Base-by-base conservation (phyloP, 352 stramenopile genomes). In the Pythium insidiosum region DNA sequence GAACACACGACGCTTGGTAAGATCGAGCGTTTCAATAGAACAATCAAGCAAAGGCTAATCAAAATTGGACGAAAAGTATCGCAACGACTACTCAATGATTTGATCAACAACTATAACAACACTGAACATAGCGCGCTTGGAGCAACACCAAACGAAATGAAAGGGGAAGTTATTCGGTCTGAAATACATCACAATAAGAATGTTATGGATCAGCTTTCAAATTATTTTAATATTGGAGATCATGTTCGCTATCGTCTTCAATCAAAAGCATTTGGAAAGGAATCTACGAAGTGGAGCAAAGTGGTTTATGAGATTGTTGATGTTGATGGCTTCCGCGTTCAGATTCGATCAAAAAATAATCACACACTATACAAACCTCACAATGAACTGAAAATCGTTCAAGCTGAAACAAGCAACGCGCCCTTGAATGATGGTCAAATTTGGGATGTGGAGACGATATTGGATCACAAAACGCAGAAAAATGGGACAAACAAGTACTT, bases 11-110 rank as follows among this genome's bases (percentile, higher is more conserved):
- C 57, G 2, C 60, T 73, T 49, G 66, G 62, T 21, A 73, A 73
- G 40, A 71, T 73, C 22, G 62, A 67, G 43, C 24, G 59, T 38
- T 74, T 74, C 47, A 75, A 66, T 53, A 20, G 57, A 47, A 71
- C 57, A 0, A 0, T 75, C 0, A 75, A 71, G 28, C 39, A 59
- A 20, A 11, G 61, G 34, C n/a, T 75, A n/a, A 59, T 54, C 24
- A 54, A 53, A 36, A 58, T 69, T 11, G 5, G 45, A 18, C 22
- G 33, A 24, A 44, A 35, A 2, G 19, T 67, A 13, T 62, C 52
- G 15, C 46, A 56, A 26, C 55, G 39, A 43, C 26, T 69, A 29
- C 38, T 68, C 5, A 47, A 20, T 18, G 42, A 63, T 42, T 19
- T 61, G n/a, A 66, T 69, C 13, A 12, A 40, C 19, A 71, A 68